These are phyloP conservation scores for Trichoderma gamsii DNA, from an alignment of 495 filamentous ascomycete species.

Conservation along the genomic window DNA sequence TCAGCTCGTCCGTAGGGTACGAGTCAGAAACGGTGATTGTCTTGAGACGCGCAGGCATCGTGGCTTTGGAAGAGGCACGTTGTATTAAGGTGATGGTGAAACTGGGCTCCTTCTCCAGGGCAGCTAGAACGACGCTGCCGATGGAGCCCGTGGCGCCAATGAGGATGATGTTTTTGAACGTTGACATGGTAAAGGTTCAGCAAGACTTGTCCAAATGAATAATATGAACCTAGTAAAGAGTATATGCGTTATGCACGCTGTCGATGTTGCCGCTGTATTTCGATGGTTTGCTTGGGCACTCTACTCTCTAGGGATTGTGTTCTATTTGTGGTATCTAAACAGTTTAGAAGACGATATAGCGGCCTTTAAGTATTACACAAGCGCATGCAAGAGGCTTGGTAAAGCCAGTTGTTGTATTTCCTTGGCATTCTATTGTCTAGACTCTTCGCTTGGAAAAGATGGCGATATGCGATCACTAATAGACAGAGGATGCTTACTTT, in stretches of 20 bases:
- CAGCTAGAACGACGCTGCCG: constrained; percentile 23
- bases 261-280: background rate
- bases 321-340: background rate
- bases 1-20: constrained; percentile 20
- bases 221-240: background rate
- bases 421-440: no score
- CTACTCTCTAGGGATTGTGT: background rate
- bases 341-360: background rate
- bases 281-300: background rate
- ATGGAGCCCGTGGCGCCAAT: constrained; percentile 27
- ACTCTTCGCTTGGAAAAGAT: no score
- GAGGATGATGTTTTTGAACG: constrained; percentile 26
- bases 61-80: constrained; percentile 25
- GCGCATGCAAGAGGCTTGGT: no score
- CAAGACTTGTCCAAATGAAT: background rate
- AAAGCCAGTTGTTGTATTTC: no score
- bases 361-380: background rate
- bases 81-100: constrained; percentile 25
- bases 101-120: constrained; percentile 21
- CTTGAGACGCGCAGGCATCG: constrained; percentile 18
- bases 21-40: constrained; percentile 24
- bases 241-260: background rate
- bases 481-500: no score
- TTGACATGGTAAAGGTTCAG: background rate
- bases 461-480: no score